Percentiles rank a stretch among this genome's conserved stretches.
These are phyloP conservation scores for Exophiala mesophila DNA, from an alignment of 2,329 filamentous ascomycete genomes.

Conservation along the genomic window DNA sequence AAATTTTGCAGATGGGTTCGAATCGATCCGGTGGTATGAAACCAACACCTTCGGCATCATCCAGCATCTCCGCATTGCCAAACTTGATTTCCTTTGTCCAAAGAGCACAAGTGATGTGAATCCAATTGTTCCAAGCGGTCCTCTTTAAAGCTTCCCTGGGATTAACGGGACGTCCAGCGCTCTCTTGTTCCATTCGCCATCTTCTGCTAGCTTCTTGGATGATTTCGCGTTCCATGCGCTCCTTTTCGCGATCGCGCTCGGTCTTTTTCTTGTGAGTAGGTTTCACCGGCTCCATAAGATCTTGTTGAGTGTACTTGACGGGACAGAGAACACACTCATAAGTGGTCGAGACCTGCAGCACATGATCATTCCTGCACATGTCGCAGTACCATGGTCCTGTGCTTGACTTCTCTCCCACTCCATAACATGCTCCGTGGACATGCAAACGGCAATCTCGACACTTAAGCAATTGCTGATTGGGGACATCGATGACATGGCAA, in stretches of 20 bases:
- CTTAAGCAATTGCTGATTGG: slow-evolving; percentile 66
- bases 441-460: slow-evolving; percentile 87
- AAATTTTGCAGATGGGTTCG: slow-evolving; percentile 75
- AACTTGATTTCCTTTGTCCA: slow-evolving; percentile 94
- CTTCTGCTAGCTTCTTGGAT: slow-evolving; percentile 73
- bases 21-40: slow-evolving; percentile 70
- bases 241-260: slow-evolving; percentile 85
- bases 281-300: slow-evolving; percentile 79
- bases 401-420: slow-evolving; percentile 55
- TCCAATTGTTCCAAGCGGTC: slow-evolving; percentile 96
- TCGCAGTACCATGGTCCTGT: slow-evolving; percentile 88
- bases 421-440: slow-evolving; percentile 89
- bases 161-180: slow-evolving; percentile 73
- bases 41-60: slow-evolving; percentile 84
- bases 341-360: slow-evolving; percentile 83
- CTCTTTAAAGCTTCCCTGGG: slow-evolving; percentile 89
- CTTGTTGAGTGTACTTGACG: slow-evolving; percentile 71
- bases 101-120: slow-evolving; percentile 87
- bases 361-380: slow-evolving; percentile 91
- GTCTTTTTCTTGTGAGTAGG: slow-evolving; percentile 80
- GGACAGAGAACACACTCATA: slow-evolving; percentile 94
- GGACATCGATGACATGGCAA: slow-evolving; percentile 68
- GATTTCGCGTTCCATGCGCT: slow-evolving; percentile 78
- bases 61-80: slow-evolving; percentile 73
- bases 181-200: slow-evolving; percentile 76